Evolutionary conservation across 805 yeast species (phyloP), one percentile per base, ranked within the genome.

Genomic region (Saccharomycopsis sp.): DNA sequence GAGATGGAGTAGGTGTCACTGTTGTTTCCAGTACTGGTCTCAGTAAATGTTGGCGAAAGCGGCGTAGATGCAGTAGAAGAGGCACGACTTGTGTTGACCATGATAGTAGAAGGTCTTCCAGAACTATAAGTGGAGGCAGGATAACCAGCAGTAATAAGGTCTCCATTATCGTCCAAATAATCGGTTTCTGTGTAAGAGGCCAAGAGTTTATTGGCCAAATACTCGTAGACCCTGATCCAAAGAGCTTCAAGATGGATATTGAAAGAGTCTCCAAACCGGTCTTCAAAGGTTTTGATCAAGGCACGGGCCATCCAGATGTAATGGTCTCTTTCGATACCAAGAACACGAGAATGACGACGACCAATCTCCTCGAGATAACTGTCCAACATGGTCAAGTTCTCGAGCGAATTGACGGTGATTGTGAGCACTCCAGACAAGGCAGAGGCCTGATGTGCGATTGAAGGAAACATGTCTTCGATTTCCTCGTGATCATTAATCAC

Each of bases 241-340:
- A 63, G 53, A 22, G 58, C 54, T 41, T 64, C 67, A 22, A 66
- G 44, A 17, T 63, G 63, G 2, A 61, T 60, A 3, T 65, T 58
- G 57, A 63, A 66, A 2, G 42, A 47, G 56, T 64, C 55, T 19
- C 68, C 66, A 15, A 81, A 81, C 62, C 87, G 68, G 66, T 81
- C 84, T 64, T 77, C 78, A 62, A 83, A 80, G 1, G 87, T 82
- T 63, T 76, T 77, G 57, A 83, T 77, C 54, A 83, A 71, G 0
- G 85, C 84, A 58, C 80, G 82, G 9, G 86, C 87, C 84, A 83
- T 79, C 52, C 79, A 68, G 65, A 81, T 80, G 63, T 80, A 83
- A 66, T 78, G 80, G 2, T 74, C 72, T 0, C 84, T 74, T 60
- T 82, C 86, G 54, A 83, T 80, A 25, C 83, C 83, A 65, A 83